phyloP scores from a whole-genome alignment of 768 basidiomycete genomes.

The Tricholoma sp. region DNA sequence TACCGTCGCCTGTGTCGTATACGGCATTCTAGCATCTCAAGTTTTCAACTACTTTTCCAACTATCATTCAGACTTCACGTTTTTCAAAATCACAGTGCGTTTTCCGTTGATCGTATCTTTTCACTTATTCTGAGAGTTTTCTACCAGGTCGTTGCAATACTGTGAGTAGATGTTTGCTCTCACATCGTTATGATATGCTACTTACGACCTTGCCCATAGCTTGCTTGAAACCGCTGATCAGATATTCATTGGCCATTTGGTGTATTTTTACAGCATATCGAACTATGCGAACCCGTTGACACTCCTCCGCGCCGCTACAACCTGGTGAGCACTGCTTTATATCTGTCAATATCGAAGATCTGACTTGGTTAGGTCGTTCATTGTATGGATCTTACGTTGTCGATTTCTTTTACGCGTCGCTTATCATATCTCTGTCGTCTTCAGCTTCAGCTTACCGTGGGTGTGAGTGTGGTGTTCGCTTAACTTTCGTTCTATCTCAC shows the following conservation, averaged over 20 bases:
- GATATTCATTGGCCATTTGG: slow-evolving; percentile 47
- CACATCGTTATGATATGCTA: not conserved
- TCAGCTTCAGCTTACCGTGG: slow-evolving; percentile 43
- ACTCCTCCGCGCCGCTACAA: slow-evolving; percentile 31
- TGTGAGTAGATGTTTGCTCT: slow-evolving; percentile 21
- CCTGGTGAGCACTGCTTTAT: slow-evolving; percentile 34
- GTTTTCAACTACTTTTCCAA: slow-evolving; percentile 48
- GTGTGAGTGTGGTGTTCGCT: slow-evolving; percentile 25
- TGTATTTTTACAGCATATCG: slow-evolving; percentile 52
- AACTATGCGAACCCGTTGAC: slow-evolving; percentile 34
- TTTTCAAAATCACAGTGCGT: slow-evolving; percentile 51
- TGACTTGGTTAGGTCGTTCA: slow-evolving; percentile 38
- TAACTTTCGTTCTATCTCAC: not conserved
- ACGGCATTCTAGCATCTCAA: slow-evolving; percentile 52
- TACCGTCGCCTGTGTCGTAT: slow-evolving; percentile 44
- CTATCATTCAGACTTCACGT: slow-evolving; percentile 47
- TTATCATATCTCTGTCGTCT: not conserved
- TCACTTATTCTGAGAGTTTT: not conserved
- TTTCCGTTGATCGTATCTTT: not conserved
- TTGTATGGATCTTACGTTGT: slow-evolving; percentile 30
- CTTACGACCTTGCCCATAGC: slow-evolving; percentile 21
- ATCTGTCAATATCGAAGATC: not conserved
- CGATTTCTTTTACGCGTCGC: not conserved
- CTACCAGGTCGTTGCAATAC: slow-evolving; percentile 31
- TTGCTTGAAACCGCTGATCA: slow-evolving; percentile 52